Conservation (phyloP, 257 asterid genomes). For the Perilla frutescens region DNA sequence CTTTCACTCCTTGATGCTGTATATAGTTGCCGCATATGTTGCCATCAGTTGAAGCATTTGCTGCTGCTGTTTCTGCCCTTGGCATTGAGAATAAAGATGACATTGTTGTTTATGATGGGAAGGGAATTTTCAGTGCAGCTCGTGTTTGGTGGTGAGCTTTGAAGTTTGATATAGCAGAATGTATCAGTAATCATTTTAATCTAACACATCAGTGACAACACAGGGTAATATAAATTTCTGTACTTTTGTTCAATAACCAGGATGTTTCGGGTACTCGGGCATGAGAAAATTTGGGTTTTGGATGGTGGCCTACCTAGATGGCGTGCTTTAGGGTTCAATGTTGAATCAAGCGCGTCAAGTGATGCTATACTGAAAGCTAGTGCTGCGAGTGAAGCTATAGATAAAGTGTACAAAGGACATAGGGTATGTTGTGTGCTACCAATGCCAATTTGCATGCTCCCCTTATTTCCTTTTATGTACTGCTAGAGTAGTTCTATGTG, state of each 20-base stretch:
- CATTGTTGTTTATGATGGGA: slow-evolving; percentile 93
- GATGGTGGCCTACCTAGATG: slow-evolving; percentile 81
- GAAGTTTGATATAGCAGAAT: neutral
- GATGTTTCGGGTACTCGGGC: slow-evolving; percentile 96
- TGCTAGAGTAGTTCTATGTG: slow-evolving; percentile 1
- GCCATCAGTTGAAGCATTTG: slow-evolving; percentile 97
- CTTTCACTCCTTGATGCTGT: slow-evolving; percentile 27
- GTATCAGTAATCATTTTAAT: neutral
- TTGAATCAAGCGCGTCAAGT: slow-evolving; percentile 82
- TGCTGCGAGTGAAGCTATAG: slow-evolving; percentile 37
- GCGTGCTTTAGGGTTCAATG: slow-evolving; percentile 66
- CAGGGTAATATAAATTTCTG: neutral
- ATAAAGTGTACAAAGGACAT: slow-evolving; percentile 53
- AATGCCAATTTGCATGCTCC: neutral
- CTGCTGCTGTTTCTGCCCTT: slow-evolving; percentile 97
- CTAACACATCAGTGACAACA: neutral
- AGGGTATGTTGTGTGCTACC: slow-evolving; percentile 34
- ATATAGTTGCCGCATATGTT: slow-evolving; percentile 95
- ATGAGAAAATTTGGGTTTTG: slow-evolving; percentile 62
- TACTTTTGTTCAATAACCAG: slow-evolving; percentile 44
- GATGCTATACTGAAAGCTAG: slow-evolving; percentile 85
- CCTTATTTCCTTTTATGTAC: neutral
- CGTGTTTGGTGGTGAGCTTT: slow-evolving; percentile 69
- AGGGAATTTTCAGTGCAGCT: slow-evolving; percentile 98
- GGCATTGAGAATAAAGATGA: slow-evolving; percentile 93